Base-by-base conservation (phyloP, 768 basidiomycete genomes). In the Lactarius psammicola region DNA sequence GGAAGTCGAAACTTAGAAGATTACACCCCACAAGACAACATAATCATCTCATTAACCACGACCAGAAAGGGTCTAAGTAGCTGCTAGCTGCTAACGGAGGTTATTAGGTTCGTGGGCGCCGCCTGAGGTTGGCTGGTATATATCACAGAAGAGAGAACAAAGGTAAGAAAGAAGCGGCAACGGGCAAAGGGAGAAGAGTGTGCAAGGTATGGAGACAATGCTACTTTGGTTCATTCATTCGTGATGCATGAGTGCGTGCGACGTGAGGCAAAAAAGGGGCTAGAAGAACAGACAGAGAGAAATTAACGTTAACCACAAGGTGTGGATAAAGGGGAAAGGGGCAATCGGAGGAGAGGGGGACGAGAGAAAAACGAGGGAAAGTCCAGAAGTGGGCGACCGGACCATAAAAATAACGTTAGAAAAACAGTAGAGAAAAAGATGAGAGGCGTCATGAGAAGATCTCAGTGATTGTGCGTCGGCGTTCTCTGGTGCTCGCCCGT, bases 381-480 rank as follows among this genome's bases (percentile, higher is more conserved):
- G 42, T 61, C 67, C 63, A 58, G 64, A 33, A 59, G 58, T 26
- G 54, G 33, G 55, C 60, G 28, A 34, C 62, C 55, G 30, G 53
- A 64, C 46, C 58, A 64, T 62, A 62, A 68, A 63, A 65, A 70
- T 68, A 72, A 72, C 57, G 56, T 61, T 63, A 68, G 62, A 65
- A 60, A 51, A 62, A 26, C 23, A 5, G 10, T 11, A 15, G 6
- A 15, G 5, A 28, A 15, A 51, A 53, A 30, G 44, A 38, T 0
- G 53, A 8, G 49, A 55, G 28, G 40, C 57, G 65, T 63, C 67
- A 69, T 65, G 70, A 82, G 67, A 82, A 82, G 63, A 83, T 80
- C 68, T 83, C 82, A n/a, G 80, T 82, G 53, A 83, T 78, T 40
- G 82, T 84, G 40, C 81, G 76, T 57, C 82, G 75, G n/a, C 82